Evolutionary conservation across 164 flowering plant species (phyloP).

Genomic region (Santalum album): DNA sequence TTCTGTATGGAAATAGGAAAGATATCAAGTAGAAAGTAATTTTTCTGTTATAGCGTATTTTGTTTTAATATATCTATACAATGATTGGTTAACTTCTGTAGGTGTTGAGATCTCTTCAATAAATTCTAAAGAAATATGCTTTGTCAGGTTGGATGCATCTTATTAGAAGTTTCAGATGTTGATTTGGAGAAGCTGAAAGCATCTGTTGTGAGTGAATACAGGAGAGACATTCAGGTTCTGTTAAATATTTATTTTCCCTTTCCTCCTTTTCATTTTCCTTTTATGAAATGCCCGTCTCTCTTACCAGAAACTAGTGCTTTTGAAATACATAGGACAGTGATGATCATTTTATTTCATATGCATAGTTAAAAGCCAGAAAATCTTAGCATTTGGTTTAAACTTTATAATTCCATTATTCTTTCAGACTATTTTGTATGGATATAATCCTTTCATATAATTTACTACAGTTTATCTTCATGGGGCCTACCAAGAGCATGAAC

Average conservation of each 20-base stretch:
- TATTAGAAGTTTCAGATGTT: slow-evolving; percentile 33
- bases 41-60: too few species aligned
- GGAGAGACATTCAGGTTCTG: slow-evolving; percentile 57
- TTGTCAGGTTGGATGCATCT: slow-evolving; percentile 65
- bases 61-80: too few species aligned
- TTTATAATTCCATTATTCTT: neutral
- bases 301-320: neutral
- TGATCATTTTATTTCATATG: neutral
- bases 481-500: slow-evolving; percentile 18
- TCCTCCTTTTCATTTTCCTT: too few species aligned
- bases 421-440: neutral
- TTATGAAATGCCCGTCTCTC: neutral
- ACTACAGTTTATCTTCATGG: slow-evolving; percentile 52
- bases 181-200: slow-evolving; percentile 45
- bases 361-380: neutral
- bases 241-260: neutral
- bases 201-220: slow-evolving; percentile 33
- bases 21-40: too few species aligned
- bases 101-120: neutral
- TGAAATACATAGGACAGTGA: neutral
- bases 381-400: neutral
- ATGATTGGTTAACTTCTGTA: neutral
- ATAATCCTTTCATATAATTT: neutral
- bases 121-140: slow-evolving; percentile 5
- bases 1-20: too few species aligned